Conservation (phyloP, 2,329 filamentous ascomycete genomes). For the Didymellaceae sp. region DNA sequence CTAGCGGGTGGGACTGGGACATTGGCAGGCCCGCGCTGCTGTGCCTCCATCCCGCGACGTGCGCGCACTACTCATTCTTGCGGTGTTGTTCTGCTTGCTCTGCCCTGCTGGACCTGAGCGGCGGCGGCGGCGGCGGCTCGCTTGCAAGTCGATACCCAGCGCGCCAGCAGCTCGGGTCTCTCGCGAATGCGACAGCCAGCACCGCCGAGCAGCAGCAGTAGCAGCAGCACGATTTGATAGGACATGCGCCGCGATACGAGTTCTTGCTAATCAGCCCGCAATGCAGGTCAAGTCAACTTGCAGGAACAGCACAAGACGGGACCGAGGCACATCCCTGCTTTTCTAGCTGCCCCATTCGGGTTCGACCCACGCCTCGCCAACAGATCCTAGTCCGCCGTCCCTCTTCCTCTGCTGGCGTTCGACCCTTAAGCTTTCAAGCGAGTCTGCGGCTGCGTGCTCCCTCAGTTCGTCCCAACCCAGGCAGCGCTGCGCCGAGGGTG, state of each 20-base stretch:
- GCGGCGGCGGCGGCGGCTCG: neutral
- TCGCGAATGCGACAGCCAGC: neutral
- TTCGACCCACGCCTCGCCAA: constrained; percentile 26
- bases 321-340: constrained; percentile 28
- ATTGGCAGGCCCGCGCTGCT: neutral
- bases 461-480: constrained; percentile 17
- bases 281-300: constrained; percentile 21
- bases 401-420: constrained; percentile 16
- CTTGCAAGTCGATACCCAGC: neutral
- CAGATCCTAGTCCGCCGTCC: constrained; percentile 31
- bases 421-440: constrained; percentile 29
- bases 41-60: constrained; percentile 3
- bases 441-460: constrained; percentile 28
- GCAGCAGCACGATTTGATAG: neutral
- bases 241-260: constrained; percentile 3
- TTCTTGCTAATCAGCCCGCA: constrained; percentile 22
- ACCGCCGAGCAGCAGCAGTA: neutral
- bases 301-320: constrained; percentile 10
- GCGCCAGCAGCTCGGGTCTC: neutral
- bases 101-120: neutral
- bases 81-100: constrained; percentile 14
- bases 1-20: constrained; percentile 19
- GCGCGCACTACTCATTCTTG: constrained; percentile 14
- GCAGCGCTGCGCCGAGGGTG: constrained; percentile 33
- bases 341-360: constrained; percentile 24